Evolutionary conservation across 2,329 filamentous ascomycete species (phyloP).

Genomic region (Scedosporium minutisporum): DNA sequence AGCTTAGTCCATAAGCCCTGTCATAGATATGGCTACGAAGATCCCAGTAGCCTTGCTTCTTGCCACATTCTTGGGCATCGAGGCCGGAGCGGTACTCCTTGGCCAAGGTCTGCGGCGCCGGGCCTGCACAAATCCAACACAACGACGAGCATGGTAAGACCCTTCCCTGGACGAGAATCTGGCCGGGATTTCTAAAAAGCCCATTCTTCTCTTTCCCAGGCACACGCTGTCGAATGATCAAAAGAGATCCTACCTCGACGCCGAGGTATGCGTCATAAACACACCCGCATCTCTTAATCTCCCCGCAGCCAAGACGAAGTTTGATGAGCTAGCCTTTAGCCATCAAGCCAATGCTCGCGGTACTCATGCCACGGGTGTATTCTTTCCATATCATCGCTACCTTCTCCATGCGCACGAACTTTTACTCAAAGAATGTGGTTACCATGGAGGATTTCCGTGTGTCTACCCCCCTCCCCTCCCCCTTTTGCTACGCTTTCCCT

Average conservation of each 20-base stretch:
- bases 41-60: no score
- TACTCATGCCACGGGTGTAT: conserved; percentile 7
- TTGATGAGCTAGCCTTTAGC: conserved; percentile 7
- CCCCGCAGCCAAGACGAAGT: conserved; percentile 7
- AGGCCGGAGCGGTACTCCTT: no score
- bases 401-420: conserved; percentile 8
- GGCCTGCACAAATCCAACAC: background rate
- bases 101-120: no score
- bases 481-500: background rate
- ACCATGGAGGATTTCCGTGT: conserved; percentile 7
- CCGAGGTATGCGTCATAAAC: conserved; percentile 7
- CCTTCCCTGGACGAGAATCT: background rate
- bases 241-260: conserved; percentile 7
- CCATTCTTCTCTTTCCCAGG: background rate
- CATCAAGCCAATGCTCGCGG: conserved; percentile 8
- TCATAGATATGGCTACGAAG: no score
- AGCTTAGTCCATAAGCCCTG: no score
- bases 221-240: conserved; percentile 5
- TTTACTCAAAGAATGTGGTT: conserved; percentile 8
- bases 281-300: conserved; percentile 3
- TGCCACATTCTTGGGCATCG: no score
- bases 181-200: background rate
- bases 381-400: conserved; percentile 9
- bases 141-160: conserved; percentile 1
- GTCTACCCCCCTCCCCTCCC: background rate